Evolutionary conservation across 805 yeast species (phyloP).

Genomic region (Candida ulmi): DNA sequence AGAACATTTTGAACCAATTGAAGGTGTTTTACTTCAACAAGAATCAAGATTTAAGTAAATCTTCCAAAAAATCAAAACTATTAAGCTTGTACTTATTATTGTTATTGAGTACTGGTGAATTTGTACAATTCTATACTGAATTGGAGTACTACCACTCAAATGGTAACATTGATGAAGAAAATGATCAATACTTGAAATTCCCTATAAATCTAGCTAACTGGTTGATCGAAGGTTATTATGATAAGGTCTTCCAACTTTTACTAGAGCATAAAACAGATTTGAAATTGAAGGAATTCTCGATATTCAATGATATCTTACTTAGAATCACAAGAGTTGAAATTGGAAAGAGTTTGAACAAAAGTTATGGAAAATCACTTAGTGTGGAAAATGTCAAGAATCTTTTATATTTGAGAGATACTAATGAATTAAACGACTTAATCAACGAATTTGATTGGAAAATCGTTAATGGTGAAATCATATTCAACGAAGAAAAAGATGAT

Average conservation of each 20-base stretch:
- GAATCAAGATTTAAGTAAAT: conserved; percentile 29
- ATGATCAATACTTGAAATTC: conserved; percentile 67
- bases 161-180: conserved; percentile 38
- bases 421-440: conserved; percentile 48
- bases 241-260: conserved; percentile 50
- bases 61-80: conserved; percentile 65
- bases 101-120: conserved; percentile 74
- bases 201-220: conserved; percentile 89
- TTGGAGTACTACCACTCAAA: conserved; percentile 57
- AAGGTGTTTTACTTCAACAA: conserved; percentile 63
- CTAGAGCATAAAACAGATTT: conserved; percentile 49
- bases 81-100: conserved; percentile 71
- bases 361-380: conserved; percentile 65
- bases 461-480: conserved; percentile 44
- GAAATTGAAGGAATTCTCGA: conserved; percentile 63
- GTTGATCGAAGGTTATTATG: conserved; percentile 95
- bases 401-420: conserved; percentile 60
- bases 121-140: conserved; percentile 87
- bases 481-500: conserved; percentile 28
- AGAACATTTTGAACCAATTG: conserved; percentile 67
- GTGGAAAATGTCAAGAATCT: conserved; percentile 76
- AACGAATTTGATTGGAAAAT: conserved; percentile 53
- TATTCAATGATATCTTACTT: conserved; percentile 71
- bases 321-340: conserved; percentile 82
- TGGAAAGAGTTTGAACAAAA: conserved; percentile 74